Base-by-base conservation (phyloP, 2,329 filamentous ascomycete genomes). In the Cercospora nicotianae region DNA sequence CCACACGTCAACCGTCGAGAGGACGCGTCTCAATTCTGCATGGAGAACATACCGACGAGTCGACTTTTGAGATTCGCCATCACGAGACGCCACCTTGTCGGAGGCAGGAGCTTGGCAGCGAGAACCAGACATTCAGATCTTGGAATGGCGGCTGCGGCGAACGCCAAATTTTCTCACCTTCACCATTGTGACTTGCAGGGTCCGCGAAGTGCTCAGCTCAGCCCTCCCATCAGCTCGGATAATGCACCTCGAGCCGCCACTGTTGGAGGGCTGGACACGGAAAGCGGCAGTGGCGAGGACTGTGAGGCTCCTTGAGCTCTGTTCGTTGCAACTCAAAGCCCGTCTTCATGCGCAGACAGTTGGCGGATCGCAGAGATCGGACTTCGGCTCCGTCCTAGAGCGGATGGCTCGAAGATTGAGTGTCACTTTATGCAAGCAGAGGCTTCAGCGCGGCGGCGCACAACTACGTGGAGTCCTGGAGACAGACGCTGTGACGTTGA, bases 1-100 rank as follows among this genome's bases (percentile, higher is more conserved):
- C 62, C 48, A 20, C 62, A 42, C 12, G n/a, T 10, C 31, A 53
- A 63, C 36, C 36, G 60, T 18, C 16, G 16, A 48, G 7, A 39
- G 18, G 18, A 36, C 8, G 42, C 45, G 26, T 62, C 36, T 8
- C 26, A 20, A 2, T 13, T 58, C 55, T 58, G 5, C 7, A 18
- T 33, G 55, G n/a, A 20, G 55, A 58, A 58, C 55, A 58, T 58
- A 12, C 55, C 55, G 55, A 33, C 12, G 48, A 53, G 48, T 53
- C 48, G 23, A 28, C 12, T 26, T 53, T 53, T 28, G 48, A 53
- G 48, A 53, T 23, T 53, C 48, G 48, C 48, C 48, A 53, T 16
- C 12, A 53, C 20, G 48, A 53, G 20, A 53, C 48, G 48, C 48
- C 48, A 26, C 20, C 10, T 26, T 13, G 10, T 28, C 23, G 23